phyloP scores from a whole-genome alignment of 352 stramenopile genomes.

The Elongisporangium senticosum region DNA sequence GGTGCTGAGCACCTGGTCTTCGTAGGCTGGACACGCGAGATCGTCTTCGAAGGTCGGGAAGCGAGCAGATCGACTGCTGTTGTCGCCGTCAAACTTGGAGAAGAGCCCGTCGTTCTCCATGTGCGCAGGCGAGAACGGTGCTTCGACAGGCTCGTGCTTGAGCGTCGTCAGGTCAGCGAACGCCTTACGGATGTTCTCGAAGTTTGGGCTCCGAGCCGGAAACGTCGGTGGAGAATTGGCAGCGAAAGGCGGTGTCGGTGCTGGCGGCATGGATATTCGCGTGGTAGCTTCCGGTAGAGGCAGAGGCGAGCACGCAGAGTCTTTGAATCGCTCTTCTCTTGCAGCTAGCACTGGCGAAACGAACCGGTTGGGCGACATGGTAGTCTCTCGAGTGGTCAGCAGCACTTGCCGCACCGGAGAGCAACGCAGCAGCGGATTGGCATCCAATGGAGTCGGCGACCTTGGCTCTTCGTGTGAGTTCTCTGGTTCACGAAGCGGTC shows the following conservation, averaged over 20 bases:
- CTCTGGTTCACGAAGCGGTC: neutral
- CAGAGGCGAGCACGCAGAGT: constrained; percentile 26
- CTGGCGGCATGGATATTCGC: constrained; percentile 3
- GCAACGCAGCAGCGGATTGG: neutral
- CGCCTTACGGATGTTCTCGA: constrained; percentile 17
- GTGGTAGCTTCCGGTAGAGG: too few relatives aligned
- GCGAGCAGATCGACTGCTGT: constrained; percentile 10
- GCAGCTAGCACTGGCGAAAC: neutral
- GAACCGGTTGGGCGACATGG: neutral
- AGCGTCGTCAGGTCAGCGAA: constrained; percentile 16
- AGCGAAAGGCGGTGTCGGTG: neutral
- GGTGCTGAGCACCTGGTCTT: constrained; percentile 19
- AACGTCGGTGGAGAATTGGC: neutral
- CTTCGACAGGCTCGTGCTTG: neutral
- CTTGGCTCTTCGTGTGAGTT: neutral
- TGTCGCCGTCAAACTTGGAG: constrained; percentile 3
- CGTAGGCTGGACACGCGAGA: constrained; percentile 48
- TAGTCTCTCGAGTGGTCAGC: neutral
- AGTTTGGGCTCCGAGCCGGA: constrained; percentile 14
- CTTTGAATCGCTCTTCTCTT: constrained; percentile 2
- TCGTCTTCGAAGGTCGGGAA: constrained; percentile 62
- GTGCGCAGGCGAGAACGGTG: neutral
- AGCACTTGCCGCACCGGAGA: neutral
- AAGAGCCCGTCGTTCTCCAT: constrained; percentile 14
- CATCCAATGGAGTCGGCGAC: neutral